Conservation (phyloP, 164 flowering plant species). For the Brasenia schreberi region DNA sequence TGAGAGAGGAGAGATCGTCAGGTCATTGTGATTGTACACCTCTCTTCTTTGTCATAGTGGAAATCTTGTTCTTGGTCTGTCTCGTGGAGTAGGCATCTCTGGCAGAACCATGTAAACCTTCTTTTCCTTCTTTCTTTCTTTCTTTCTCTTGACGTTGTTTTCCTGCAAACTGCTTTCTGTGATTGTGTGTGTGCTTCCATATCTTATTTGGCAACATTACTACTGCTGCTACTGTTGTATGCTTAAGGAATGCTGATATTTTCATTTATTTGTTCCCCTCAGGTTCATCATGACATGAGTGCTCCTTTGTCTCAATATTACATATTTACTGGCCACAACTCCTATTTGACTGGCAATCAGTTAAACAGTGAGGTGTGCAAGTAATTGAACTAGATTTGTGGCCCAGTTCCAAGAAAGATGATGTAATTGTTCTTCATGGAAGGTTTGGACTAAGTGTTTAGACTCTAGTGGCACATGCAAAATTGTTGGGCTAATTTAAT, state of each 20-base stretch:
- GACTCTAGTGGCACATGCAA: neutral
- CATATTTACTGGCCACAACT: constrained; percentile 83
- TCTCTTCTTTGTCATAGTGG: too few relatives aligned
- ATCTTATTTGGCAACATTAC: neutral
- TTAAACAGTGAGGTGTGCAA: constrained; percentile 62
- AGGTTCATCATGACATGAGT: constrained; percentile 74
- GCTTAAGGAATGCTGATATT: neutral
- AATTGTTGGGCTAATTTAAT: neutral
- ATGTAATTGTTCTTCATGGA: constrained; percentile 66
- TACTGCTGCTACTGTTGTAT: neutral
- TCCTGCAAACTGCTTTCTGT: neutral
- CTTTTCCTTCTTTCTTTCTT: neutral
- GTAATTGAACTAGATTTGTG: constrained; percentile 80
- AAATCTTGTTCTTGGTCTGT: too few relatives aligned
- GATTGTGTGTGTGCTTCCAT: neutral
- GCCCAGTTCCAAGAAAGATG: constrained; percentile 61
- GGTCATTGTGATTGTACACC: neutral
- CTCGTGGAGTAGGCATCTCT: too few relatives aligned
- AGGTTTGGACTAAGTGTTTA: constrained; percentile 25
- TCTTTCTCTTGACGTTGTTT: neutral
- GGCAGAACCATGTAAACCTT: neutral
- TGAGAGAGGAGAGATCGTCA: neutral
- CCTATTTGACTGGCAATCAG: constrained; percentile 86
- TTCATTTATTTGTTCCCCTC: constrained; percentile 5
- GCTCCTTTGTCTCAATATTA: constrained; percentile 77